Evolutionary conservation across 2,329 filamentous ascomycete species (phyloP).

Genomic region (Pleomassaria siparia): DNA sequence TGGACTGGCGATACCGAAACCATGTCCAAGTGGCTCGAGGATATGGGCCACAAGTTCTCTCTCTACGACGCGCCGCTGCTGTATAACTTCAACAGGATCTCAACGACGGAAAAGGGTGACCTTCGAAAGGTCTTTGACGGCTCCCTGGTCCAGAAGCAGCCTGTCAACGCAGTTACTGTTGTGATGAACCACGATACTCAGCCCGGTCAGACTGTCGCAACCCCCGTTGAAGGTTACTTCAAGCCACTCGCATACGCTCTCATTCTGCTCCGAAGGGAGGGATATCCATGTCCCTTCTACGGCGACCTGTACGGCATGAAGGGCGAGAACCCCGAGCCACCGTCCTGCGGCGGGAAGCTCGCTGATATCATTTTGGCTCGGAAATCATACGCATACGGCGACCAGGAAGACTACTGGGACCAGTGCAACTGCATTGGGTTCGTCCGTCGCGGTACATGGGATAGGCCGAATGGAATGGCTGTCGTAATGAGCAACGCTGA

Average conservation of each 20-base stretch:
- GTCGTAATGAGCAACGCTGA: conserved; percentile 55
- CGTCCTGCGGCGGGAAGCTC: conserved; percentile 56
- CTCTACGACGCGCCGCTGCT: conserved; percentile 71
- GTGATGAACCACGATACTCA: conserved; percentile 74
- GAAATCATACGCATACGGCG: conserved; percentile 67
- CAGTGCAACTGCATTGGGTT: conserved; percentile 63
- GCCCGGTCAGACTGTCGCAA: conserved; percentile 64
- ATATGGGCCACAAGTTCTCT: conserved; percentile 56
- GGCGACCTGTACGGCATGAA: conserved; percentile 68
- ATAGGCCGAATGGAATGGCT: conserved; percentile 50
- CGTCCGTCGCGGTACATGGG: conserved; percentile 56
- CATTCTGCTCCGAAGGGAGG: conserved; percentile 65
- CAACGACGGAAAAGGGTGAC: conserved; percentile 59
- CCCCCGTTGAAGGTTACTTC: conserved; percentile 66
- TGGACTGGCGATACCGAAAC: conserved; percentile 62
- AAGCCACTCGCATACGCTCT: conserved; percentile 72
- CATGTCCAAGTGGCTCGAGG: conserved; percentile 60
- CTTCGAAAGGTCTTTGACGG: conserved; percentile 64
- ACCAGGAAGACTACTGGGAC: conserved; percentile 66
- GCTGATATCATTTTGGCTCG: conserved; percentile 63
- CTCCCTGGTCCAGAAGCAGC: conserved; percentile 58
- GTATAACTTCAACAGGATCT: conserved; percentile 65
- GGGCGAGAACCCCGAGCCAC: conserved; percentile 55
- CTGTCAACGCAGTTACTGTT: conserved; percentile 64
- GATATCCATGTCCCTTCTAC: conserved; percentile 70